Evolutionary conservation across 805 yeast genomes (phyloP), one percentile per base, ranked within the genome.

Genomic region (Wickerhamomyces queroliae): DNA sequence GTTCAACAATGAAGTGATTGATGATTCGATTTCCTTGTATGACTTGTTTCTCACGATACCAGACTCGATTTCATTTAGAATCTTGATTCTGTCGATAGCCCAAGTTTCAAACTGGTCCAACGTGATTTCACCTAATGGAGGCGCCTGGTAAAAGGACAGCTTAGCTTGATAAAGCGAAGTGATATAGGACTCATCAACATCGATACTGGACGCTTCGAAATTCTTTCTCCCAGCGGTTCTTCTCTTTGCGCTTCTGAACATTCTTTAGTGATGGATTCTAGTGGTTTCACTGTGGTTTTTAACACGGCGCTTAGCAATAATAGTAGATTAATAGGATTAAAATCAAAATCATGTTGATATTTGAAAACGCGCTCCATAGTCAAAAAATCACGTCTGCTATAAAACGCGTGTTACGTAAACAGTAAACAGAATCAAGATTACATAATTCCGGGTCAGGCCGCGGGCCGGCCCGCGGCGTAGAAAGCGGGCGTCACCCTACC

Each of bases 71-170:
- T 88, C 96, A 39, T 89, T 74, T 42, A 93, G 68, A 8, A 93
- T 76, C 55, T 83, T 80, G 46, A 91, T 69, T 43, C 99, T 67
- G 55, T 91, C 98, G 39, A 93, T 82, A 5, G 98, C 98, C 96
- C 97, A 93, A 5, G 72, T 70, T 63, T 93, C 99, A 61, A 93
- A 93, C 53, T 93, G 86, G 47, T 90, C 97, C 15, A 93, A 62
- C 0, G 97, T 87, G 52, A 93, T 80, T 61, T 93, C 98, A 12
- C 81, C 79, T 24, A 72, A 63, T 1, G 98, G 98, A 10, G 95
- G 93, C 6, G 66, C 47, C 20, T 68, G 74, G 62, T 93, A 93
- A 53, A 91, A 77, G 17, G 87, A 78, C 36, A 93, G 66, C 37
- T 95, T 69, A 27, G 76, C 66, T 10, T 78, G 73, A 56, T 82